Conservation (phyloP, 1,284 basidiomycete species). For the Pulchroboletus neoregius region DNA sequence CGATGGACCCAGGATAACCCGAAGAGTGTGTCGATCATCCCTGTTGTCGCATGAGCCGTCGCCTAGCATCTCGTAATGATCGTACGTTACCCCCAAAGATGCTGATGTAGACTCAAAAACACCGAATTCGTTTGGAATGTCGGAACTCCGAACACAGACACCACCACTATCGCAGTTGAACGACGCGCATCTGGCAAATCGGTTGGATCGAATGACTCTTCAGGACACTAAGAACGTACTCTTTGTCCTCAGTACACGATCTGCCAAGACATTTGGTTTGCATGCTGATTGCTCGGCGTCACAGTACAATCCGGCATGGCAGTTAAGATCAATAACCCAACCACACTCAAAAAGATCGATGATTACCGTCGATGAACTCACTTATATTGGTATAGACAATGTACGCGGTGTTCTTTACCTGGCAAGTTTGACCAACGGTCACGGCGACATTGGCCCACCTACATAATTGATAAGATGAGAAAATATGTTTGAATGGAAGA, state of each 20-base stretch:
- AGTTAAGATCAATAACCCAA: too few species aligned
- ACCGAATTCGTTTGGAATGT: constrained; percentile 12
- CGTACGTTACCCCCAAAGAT: constrained; percentile 60
- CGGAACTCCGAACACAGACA: not conserved
- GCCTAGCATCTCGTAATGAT: too few species aligned
- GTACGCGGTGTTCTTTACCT: constrained; percentile 75
- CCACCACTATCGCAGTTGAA: not conserved
- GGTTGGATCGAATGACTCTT: not conserved
- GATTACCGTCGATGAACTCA: constrained; percentile 57
- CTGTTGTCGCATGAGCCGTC: constrained; percentile 33
- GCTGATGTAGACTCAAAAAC: constrained; percentile 69
- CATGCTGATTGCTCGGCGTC: constrained; percentile 58
- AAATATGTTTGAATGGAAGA: not conserved
- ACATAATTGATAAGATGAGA: not conserved
- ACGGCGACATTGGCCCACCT: constrained; percentile 78
- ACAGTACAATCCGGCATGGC: constrained; percentile 66
- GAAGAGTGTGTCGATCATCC: constrained; percentile 66
- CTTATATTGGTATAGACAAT: constrained; percentile 56
- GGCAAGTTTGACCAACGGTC: constrained; percentile 62
- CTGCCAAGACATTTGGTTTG: constrained; percentile 52
- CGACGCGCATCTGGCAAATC: not conserved
- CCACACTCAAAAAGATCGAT: too few species aligned
- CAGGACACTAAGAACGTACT: constrained; percentile 41
- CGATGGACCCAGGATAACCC: constrained; percentile 69
- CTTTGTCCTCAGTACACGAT: constrained; percentile 74